These are phyloP conservation scores for Colletotrichum horii DNA, from an alignment of 2,329 filamentous ascomycete genomes.

Conservation along the genomic window DNA sequence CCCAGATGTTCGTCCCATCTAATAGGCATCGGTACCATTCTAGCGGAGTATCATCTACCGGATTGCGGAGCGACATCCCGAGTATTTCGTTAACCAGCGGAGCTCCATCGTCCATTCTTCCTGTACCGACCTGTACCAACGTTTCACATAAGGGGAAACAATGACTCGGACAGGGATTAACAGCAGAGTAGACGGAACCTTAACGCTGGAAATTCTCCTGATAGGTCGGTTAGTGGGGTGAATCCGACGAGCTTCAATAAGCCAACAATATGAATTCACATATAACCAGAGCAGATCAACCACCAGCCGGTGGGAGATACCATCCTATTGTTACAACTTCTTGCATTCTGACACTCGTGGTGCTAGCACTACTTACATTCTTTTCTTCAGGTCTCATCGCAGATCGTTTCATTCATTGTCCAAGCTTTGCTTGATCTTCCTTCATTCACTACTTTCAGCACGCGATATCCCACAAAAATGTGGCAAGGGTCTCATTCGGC, in stretches of 20 bases:
- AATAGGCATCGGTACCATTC: background rate
- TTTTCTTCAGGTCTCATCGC: background rate
- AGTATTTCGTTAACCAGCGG: background rate
- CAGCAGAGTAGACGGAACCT: background rate
- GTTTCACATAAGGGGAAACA: background rate
- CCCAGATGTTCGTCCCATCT: background rate
- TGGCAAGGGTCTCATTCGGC: conserved; percentile 1
- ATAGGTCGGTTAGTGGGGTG: background rate
- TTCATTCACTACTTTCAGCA: background rate
- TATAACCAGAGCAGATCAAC: background rate
- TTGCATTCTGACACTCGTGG: background rate
- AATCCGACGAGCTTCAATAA: background rate
- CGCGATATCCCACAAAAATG: background rate
- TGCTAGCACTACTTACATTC: conserved; percentile 6
- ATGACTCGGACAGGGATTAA: background rate
- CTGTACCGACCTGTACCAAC: background rate
- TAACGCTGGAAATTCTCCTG: background rate
- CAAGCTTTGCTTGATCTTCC: background rate
- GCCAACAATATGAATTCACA: background rate
- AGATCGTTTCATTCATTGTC: background rate
- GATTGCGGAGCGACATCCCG: background rate
- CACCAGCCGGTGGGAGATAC: no score
- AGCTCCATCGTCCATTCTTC: background rate
- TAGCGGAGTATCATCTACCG: background rate
- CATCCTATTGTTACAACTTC: background rate